Evolutionary conservation across 345 rosid genomes (phyloP).

Genomic region (Stellera chamaejasme): DNA sequence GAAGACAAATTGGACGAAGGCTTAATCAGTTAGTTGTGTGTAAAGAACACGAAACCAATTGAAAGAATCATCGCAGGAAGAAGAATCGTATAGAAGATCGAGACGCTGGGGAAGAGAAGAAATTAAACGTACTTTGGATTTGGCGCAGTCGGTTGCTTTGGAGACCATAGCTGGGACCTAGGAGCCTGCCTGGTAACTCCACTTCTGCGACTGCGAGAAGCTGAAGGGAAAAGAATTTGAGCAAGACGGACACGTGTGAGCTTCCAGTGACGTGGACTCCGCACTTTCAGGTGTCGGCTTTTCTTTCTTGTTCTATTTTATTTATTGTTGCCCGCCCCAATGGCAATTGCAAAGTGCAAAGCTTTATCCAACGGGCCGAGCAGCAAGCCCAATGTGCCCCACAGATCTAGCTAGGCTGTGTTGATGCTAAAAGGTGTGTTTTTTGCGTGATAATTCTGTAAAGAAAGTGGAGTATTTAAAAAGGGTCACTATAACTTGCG

Average conservation of each 20-base stretch:
- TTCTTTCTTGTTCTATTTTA: not conserved
- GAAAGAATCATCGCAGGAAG: not conserved
- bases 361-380: not conserved
- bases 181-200: conserved; percentile 1
- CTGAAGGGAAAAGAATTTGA: conserved; percentile 5
- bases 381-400: not conserved
- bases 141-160: conserved; percentile 12
- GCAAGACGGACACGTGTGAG: conserved; percentile 5
- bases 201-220: conserved; percentile 10
- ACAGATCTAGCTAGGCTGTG: too few species aligned
- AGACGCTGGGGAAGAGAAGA: conserved; percentile 9
- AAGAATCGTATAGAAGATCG: not conserved
- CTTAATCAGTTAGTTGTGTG: not conserved
- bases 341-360: too few species aligned
- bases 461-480: too few species aligned
- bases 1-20: not conserved
- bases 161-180: conserved; percentile 10
- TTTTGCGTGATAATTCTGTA: too few species aligned
- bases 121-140: conserved; percentile 26
- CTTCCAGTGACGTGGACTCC: conserved; percentile 10
- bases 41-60: not conserved
- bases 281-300: not conserved
- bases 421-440: too few species aligned
- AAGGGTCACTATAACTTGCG: too few species aligned
- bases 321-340: too few species aligned